phyloP scores from a whole-genome alignment of 495 filamentous ascomycete species.

The Darksidea phi region DNA sequence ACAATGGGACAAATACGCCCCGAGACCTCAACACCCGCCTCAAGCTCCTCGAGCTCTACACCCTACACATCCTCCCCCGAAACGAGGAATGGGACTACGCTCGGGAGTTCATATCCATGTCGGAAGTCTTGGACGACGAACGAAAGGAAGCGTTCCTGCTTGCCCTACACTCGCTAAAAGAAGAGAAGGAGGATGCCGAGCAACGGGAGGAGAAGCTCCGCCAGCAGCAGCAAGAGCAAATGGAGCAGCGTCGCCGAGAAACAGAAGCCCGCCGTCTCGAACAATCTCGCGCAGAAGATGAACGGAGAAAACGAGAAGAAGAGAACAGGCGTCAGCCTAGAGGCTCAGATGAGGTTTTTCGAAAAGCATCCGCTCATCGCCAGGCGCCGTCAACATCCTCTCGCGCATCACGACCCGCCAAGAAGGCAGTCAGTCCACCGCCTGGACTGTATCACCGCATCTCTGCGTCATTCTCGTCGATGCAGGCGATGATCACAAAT shows the following conservation, averaged over 20 bases:
- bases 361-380: conserved; percentile 17
- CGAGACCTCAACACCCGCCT: conserved; percentile 65
- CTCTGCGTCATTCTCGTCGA: conserved; percentile 49
- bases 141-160: conserved; percentile 80
- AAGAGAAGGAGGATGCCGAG: conserved; percentile 73
- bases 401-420: conserved; percentile 32
- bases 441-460: conserved; percentile 52
- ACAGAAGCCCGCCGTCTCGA: conserved; percentile 58
- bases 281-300: conserved; percentile 62
- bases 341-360: conserved; percentile 32
- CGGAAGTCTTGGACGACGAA: conserved; percentile 86
- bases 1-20: conserved; percentile 69
- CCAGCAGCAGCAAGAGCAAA: conserved; percentile 61
- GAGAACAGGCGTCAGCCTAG: conserved; percentile 34
- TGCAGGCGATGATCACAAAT: conserved; percentile 62
- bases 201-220: conserved; percentile 61
- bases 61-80: conserved; percentile 82
- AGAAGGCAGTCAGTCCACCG: conserved; percentile 44
- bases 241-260: conserved; percentile 48
- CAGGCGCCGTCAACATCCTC: conserved; percentile 36
- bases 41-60: conserved; percentile 91
- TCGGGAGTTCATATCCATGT: conserved; percentile 79
- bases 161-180: conserved; percentile 57
- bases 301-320: conserved; percentile 44
- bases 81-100: conserved; percentile 97